Percentiles rank a stretch among this genome's conserved stretches.
Conservation (phyloP, 2,329 filamentous ascomycete species). For the Epichloe festucae region DNA sequence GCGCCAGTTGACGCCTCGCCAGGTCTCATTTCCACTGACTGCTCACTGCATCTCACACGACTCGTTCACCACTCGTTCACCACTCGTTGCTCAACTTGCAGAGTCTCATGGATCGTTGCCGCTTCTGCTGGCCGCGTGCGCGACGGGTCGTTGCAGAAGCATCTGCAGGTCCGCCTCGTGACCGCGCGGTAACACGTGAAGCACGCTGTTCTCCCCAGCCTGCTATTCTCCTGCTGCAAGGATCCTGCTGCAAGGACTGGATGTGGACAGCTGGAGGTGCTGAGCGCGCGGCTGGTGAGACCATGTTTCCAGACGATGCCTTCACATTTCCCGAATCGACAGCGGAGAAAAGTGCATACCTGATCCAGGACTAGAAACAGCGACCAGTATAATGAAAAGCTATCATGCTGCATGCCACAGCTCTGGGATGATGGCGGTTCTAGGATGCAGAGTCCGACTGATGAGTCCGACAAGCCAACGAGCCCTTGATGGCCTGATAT, state of each 20-base stretch:
- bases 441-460: not conserved
- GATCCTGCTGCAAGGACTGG: slow-evolving; percentile 2
- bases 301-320: not conserved
- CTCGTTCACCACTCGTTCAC: no score
- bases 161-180: not conserved
- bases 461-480: not conserved
- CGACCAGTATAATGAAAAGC: not conserved
- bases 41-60: not conserved
- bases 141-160: not conserved
- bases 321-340: not conserved
- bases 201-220: slow-evolving; percentile 2
- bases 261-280: not conserved
- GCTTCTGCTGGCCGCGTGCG: not conserved
- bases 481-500: not conserved
- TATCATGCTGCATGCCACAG: not conserved
- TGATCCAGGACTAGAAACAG: not conserved
- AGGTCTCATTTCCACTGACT: no score
- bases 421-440: not conserved
- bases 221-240: not conserved
- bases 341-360: not conserved
- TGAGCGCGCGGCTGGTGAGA: not conserved
- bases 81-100: not conserved
- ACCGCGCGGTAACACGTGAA: slow-evolving; percentile 11
- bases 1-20: not conserved
- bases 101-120: not conserved